These are phyloP conservation scores for Guadua angustifolia DNA, from an alignment of 176 grass and related monocot species.

Conservation along the genomic window DNA sequence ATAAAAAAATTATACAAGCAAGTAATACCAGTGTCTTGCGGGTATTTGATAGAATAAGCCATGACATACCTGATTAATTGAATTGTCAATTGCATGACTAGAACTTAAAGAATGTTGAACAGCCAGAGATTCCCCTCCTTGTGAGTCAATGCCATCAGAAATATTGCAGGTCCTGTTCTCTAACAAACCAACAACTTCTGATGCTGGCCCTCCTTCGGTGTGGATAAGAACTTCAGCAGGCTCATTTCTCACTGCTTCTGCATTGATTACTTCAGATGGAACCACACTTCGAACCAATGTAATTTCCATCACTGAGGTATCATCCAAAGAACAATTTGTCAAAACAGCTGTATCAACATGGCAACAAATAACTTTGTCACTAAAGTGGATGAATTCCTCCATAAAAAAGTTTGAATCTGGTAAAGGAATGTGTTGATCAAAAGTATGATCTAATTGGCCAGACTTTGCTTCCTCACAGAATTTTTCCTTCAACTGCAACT, in stretches of 20 bases:
- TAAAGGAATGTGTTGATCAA: constrained; percentile 69
- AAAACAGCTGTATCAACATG: constrained; percentile 37
- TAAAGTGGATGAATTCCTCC: constrained; percentile 63
- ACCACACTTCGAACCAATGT: constrained; percentile 38
- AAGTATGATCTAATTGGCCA: constrained; percentile 61
- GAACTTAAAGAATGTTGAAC: constrained; percentile 41
- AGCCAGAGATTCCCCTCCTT: constrained; percentile 34
- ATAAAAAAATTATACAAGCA: constrained; percentile 16
- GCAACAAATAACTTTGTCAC: constrained; percentile 29
- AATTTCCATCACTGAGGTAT: constrained; percentile 45
- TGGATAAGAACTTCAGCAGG: constrained; percentile 41
- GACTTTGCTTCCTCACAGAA: constrained; percentile 63
- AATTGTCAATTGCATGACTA: constrained; percentile 32
- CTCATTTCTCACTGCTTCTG: constrained; percentile 34
- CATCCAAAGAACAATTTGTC: constrained; percentile 37
- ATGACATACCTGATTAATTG: constrained; percentile 40
- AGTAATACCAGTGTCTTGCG: not conserved
- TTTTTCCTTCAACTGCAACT: constrained; percentile 65
- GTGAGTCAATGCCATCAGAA: constrained; percentile 39
- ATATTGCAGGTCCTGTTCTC: constrained; percentile 25
- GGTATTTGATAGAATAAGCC: not conserved
- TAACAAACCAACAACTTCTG: constrained; percentile 35
- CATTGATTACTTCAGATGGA: constrained; percentile 39
- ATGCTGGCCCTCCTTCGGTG: not conserved
- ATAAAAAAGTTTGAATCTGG: constrained; percentile 67